Conservation (phyloP, 345 rosid genomes). For the Raphanus raphanistrum region DNA sequence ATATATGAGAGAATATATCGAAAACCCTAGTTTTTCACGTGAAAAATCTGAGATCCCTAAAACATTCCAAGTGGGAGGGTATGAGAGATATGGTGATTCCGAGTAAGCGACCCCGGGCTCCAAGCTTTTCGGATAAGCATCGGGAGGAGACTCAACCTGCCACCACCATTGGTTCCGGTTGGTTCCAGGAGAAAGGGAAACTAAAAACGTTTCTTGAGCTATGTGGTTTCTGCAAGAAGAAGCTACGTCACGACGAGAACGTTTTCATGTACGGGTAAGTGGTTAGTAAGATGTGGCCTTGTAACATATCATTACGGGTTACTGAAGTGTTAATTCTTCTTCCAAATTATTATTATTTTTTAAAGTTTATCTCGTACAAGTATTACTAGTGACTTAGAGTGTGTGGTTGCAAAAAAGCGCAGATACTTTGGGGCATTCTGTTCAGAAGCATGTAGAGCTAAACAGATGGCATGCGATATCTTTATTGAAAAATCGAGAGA, state of each 20-base stretch:
- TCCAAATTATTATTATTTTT: neutral
- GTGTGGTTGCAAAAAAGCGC: neutral
- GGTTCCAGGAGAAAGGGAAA: neutral
- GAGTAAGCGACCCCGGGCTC: constrained; percentile 17
- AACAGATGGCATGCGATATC: constrained; percentile 21
- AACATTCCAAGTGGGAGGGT: neutral
- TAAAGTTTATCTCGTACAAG: neutral
- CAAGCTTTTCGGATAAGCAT: constrained; percentile 8
- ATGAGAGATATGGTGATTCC: neutral
- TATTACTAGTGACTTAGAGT: neutral
- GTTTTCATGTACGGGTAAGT: constrained; percentile 36
- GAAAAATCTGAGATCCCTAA: neutral
- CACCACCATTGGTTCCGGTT: neutral
- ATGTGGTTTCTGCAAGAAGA: constrained; percentile 21
- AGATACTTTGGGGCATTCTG: constrained; percentile 33
- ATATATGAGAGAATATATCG: neutral
- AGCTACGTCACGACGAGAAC: neutral
- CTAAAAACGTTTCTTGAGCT: neutral
- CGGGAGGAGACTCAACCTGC: neutral
- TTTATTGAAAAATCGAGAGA: neutral
- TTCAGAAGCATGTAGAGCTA: constrained; percentile 5
- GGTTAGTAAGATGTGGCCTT: neutral
- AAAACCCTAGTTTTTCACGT: neutral
- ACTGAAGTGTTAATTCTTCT: neutral
- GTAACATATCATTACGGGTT: neutral